A percentile compares a stretch with the other conserved stretches of the same genome.
These are phyloP conservation scores for Raphanus sativus DNA, from an alignment of 345 rosid species.

Conservation along the genomic window DNA sequence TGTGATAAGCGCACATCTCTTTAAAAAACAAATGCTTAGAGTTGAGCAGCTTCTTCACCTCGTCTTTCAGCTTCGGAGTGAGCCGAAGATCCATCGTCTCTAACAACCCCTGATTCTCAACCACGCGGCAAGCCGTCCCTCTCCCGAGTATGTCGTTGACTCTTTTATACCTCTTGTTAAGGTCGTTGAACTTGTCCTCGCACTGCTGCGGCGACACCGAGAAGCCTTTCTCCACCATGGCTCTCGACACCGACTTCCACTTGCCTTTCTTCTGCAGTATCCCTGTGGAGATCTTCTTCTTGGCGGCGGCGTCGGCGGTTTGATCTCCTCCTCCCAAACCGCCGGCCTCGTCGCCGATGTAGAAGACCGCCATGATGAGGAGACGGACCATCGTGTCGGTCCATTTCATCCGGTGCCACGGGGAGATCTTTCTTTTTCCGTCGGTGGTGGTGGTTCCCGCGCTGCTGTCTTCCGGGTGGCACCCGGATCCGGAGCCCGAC, in stretches of 20 bases:
- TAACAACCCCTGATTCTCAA: constrained; percentile 84
- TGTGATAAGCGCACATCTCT: constrained; percentile 98
- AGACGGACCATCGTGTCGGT: constrained; percentile 87
- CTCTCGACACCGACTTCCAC: constrained; percentile 94
- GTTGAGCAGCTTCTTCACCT: constrained; percentile 74
- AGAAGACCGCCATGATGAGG: constrained; percentile 81
- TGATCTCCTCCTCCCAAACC: constrained; percentile 51
- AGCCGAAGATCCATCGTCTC: constrained; percentile 71
- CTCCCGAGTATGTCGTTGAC: constrained; percentile 95
- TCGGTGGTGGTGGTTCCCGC: constrained; percentile 41
- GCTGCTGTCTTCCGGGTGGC: constrained; percentile 52
- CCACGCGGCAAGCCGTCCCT: constrained; percentile 89
- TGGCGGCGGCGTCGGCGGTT: constrained; percentile 49
- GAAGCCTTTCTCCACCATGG: constrained; percentile 96
- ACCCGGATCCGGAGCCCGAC: constrained; percentile 42
- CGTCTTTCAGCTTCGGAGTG: constrained; percentile 72
- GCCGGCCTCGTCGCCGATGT: constrained; percentile 78
- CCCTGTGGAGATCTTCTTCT: constrained; percentile 42
- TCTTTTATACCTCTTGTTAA: constrained; percentile 97
- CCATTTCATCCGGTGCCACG: constrained; percentile 99
- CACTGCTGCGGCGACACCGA: constrained; percentile 97
- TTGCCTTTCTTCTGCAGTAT: constrained; percentile 94
- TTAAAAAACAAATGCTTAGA: constrained; percentile 92
- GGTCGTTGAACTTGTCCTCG: constrained; percentile 93
- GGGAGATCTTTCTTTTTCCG: constrained; percentile 60